phyloP scores from a whole-genome alignment of 345 rosid genomes.

The Garcia nutans region DNA sequence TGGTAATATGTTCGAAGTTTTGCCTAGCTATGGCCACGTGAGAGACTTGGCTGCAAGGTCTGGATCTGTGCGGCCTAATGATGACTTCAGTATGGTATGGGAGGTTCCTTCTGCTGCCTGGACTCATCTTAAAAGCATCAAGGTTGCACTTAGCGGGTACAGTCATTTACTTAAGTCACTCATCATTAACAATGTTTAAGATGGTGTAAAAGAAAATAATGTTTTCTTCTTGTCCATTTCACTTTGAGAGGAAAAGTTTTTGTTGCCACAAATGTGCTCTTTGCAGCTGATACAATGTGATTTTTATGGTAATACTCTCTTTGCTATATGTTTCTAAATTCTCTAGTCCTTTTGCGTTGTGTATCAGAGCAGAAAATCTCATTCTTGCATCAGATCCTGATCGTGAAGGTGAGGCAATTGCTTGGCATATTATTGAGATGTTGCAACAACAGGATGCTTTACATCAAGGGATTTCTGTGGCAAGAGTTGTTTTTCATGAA shows the following conservation, averaged over 20 bases:
- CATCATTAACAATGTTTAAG: constrained; percentile 1
- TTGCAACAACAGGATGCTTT: constrained; percentile 91
- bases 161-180: constrained; percentile 6
- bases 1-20: constrained; percentile 84
- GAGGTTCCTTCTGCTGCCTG: constrained; percentile 96
- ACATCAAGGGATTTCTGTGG: constrained; percentile 59
- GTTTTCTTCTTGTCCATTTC: neutral
- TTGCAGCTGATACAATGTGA: neutral
- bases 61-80: constrained; percentile 96
- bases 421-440: constrained; percentile 99
- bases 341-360: constrained; percentile 39
- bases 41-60: constrained; percentile 96
- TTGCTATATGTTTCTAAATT: constrained; percentile 28
- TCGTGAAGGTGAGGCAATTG: constrained; percentile 99
- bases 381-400: constrained; percentile 99
- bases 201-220: neutral
- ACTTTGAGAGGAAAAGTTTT: constrained; percentile 3
- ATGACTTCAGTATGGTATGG: constrained; percentile 98
- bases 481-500: constrained; percentile 94
- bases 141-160: constrained; percentile 82
- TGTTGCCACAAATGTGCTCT: neutral
- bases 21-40: constrained; percentile 95
- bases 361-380: constrained; percentile 88
- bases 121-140: constrained; percentile 96
- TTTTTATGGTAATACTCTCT: constrained; percentile 10